A percentile compares a stretch with the other conserved stretches of the same genome.
Evolutionary conservation across 2,329 filamentous ascomycete genomes (phyloP).

Genomic region (Lasiodiplodia sp.): DNA sequence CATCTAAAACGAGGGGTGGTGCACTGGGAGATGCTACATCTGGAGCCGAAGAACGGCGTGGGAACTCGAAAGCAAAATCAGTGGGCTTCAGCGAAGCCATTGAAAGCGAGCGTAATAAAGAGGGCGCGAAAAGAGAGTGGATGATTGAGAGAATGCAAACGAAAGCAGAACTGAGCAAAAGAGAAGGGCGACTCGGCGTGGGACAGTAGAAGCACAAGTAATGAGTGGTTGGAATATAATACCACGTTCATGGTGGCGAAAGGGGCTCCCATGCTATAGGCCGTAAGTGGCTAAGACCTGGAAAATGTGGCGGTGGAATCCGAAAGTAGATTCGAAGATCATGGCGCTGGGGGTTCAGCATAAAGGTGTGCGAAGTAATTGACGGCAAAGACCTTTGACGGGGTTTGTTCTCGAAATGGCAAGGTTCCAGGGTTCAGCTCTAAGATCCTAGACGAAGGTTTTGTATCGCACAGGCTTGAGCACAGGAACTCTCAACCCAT

Average conservation of each 20-base stretch:
- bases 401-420: too few relatives aligned
- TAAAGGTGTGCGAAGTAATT: too few relatives aligned
- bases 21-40: neutral
- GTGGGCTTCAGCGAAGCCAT: neutral
- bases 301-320: neutral
- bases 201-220: neutral
- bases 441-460: too few relatives aligned
- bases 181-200: neutral
- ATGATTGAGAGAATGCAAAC: neutral
- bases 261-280: neutral
- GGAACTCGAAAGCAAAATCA: neutral
- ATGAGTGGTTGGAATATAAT: neutral
- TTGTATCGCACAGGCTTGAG: too few relatives aligned
- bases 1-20: slow-evolving; percentile 22
- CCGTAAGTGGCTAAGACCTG: neutral
- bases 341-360: neutral
- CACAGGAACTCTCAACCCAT: too few relatives aligned
- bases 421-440: too few relatives aligned
- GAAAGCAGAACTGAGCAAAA: neutral
- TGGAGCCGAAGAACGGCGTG: neutral
- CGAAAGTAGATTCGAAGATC: neutral
- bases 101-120: neutral
- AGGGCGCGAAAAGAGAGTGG: neutral
- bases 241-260: neutral
- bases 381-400: too few relatives aligned